These are phyloP conservation scores for Pseudogymnoascus sp. DNA, from an alignment of 2,329 filamentous ascomycete species.

Conservation along the genomic window DNA sequence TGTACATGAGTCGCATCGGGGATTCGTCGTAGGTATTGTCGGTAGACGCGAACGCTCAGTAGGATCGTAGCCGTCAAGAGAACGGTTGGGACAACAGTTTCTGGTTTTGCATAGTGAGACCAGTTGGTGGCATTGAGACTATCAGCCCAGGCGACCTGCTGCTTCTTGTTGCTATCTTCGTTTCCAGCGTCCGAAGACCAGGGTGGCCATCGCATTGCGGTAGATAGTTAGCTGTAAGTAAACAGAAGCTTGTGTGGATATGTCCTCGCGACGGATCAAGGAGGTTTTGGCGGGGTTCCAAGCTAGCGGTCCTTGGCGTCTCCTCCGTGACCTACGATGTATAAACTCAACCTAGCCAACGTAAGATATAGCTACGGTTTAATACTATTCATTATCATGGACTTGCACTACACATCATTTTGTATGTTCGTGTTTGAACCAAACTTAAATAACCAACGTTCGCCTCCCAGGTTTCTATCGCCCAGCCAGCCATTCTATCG, in stretches of 20 bases:
- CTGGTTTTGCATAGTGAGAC: slow-evolving; percentile 47
- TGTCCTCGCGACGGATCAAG: background rate
- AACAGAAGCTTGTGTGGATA: slow-evolving; percentile 5
- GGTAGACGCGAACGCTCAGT: slow-evolving; percentile 53
- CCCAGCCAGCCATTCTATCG: background rate
- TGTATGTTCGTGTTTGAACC: background rate
- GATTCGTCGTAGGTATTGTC: slow-evolving; percentile 74
- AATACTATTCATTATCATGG: background rate
- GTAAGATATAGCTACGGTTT: background rate
- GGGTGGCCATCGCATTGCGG: slow-evolving; percentile 42
- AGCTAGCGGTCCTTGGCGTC: background rate
- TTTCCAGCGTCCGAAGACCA: slow-evolving; percentile 33
- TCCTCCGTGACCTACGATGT: background rate
- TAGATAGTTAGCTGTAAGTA: slow-evolving; percentile 8
- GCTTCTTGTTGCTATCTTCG: slow-evolving; percentile 27
- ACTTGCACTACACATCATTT: background rate
- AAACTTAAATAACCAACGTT: background rate
- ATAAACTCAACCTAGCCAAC: background rate
- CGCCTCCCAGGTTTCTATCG: background rate
- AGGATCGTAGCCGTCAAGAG: slow-evolving; percentile 50
- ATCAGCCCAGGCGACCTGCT: slow-evolving; percentile 34
- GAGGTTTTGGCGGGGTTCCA: slow-evolving; percentile 8
- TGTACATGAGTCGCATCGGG: slow-evolving; percentile 69
- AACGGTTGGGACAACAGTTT: slow-evolving; percentile 45
- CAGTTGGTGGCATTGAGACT: slow-evolving; percentile 43